Evolutionary conservation across 768 basidiomycete species (phyloP).

Genomic region (Suillus brevipes): DNA sequence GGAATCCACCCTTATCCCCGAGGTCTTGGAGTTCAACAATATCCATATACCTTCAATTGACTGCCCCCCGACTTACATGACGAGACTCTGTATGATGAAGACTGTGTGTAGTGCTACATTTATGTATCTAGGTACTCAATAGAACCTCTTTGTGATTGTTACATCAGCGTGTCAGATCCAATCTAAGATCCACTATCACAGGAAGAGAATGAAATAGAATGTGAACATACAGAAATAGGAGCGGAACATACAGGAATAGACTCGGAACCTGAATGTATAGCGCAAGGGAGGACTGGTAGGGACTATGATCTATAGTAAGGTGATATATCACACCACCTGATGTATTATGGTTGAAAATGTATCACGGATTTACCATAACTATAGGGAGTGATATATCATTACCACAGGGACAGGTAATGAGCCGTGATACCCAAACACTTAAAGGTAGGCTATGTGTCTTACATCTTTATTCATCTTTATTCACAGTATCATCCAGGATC

Average conservation of each 20-base stretch:
- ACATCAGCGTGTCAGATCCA: background rate
- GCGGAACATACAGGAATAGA: background rate
- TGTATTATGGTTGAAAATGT: background rate
- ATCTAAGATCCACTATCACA: background rate
- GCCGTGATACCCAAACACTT: too few relatives aligned
- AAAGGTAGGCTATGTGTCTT: too few relatives aligned
- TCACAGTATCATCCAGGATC: too few relatives aligned
- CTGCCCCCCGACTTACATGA: background rate
- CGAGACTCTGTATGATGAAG: background rate
- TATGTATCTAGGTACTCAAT: background rate
- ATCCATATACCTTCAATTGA: background rate
- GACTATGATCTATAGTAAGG: background rate
- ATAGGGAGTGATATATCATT: background rate
- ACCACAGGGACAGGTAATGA: conserved; percentile 3
- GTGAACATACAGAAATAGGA: background rate
- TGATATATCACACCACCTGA: background rate
- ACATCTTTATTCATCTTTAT: too few relatives aligned
- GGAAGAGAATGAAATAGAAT: background rate
- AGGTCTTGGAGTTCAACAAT: background rate
- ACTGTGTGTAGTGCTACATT: background rate
- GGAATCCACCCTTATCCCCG: background rate
- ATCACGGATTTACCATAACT: background rate
- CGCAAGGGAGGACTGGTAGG: background rate
- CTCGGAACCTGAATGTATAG: background rate
- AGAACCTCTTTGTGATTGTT: background rate